Conservation (phyloP, 2,329 filamentous ascomycete species). For the Colletotrichum tropicale region DNA sequence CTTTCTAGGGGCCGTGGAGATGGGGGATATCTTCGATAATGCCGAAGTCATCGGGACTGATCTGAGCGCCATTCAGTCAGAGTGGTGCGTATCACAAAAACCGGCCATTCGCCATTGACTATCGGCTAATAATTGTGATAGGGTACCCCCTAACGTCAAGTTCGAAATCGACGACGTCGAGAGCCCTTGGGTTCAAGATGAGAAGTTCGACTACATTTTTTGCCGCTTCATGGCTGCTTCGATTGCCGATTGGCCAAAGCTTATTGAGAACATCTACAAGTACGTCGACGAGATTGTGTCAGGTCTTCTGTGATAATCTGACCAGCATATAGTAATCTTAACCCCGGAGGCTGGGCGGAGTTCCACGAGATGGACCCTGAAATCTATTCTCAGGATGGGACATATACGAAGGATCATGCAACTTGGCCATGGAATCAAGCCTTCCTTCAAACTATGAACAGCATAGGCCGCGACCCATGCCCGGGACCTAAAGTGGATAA, state of each 20-base stretch:
- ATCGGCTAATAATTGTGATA: not conserved
- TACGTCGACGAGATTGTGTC: not conserved
- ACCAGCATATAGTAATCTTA: slow-evolving; percentile 28
- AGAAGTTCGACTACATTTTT: slow-evolving; percentile 37
- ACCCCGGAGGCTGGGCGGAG: slow-evolving; percentile 36
- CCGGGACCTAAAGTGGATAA: too few species aligned
- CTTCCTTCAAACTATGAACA: too few species aligned
- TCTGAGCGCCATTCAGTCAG: not conserved
- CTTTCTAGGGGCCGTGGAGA: not conserved
- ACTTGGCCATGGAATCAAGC: too few species aligned
- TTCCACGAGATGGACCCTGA: slow-evolving; percentile 22
- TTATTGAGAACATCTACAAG: not conserved
- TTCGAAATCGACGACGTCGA: slow-evolving; percentile 71
- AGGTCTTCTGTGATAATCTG: not conserved
- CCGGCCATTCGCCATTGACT: not conserved
- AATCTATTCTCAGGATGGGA: not conserved
- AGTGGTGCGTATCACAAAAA: not conserved
- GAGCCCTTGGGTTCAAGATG: slow-evolving; percentile 43
- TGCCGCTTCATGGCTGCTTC: not conserved
- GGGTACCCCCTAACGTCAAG: slow-evolving; percentile 65
- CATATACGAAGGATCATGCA: too few species aligned
- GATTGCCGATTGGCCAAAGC: not conserved
- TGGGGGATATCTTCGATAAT: not conserved
- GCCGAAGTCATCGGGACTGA: not conserved
- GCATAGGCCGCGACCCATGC: too few species aligned